Percentiles rank a stretch among this genome's conserved stretches.
Evolutionary conservation across 2,329 filamentous ascomycete genomes (phyloP).

Genomic region (Ceratocystis cubensis): DNA sequence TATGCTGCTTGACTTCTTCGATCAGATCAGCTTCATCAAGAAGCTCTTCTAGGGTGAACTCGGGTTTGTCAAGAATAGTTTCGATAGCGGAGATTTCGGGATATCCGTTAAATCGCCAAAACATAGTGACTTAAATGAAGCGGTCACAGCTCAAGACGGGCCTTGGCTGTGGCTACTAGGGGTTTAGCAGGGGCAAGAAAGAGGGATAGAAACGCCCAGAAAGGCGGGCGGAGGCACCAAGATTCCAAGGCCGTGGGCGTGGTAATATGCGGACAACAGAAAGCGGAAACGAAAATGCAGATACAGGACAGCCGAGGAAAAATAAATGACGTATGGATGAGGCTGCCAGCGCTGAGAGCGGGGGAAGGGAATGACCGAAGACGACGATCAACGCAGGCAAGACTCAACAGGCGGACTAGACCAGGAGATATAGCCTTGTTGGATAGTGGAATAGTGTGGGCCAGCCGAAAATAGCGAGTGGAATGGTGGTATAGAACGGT

Average conservation of each 20-base stretch:
- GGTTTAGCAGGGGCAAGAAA: background rate
- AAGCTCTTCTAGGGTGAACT: constrained; percentile 89
- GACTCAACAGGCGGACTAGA: no score
- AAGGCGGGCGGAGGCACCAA: background rate
- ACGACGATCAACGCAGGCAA: no score
- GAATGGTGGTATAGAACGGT: no score
- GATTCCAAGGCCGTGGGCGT: background rate
- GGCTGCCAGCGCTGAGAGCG: no score
- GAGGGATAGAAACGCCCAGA: background rate
- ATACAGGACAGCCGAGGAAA: background rate
- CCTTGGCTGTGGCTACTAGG: constrained; percentile 9
- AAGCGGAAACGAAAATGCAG: background rate
- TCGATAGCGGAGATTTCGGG: constrained; percentile 95
- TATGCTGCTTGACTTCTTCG: constrained; percentile 95
- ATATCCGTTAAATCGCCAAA: constrained; percentile 99
- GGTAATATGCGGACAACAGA: background rate
- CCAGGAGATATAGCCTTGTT: no score
- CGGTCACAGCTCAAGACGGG: constrained; percentile 28
- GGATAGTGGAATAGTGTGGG: no score
- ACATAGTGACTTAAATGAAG: constrained; percentile 56
- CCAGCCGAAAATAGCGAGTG: no score
- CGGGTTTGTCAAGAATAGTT: constrained; percentile 89
- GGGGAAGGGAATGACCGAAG: no score
- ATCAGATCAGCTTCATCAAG: constrained; percentile 93
- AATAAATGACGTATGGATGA: background rate